Evolutionary conservation across 257 asterid genomes (phyloP), one percentile per base, ranked within the genome.

Genomic region (Echium plantagineum): DNA sequence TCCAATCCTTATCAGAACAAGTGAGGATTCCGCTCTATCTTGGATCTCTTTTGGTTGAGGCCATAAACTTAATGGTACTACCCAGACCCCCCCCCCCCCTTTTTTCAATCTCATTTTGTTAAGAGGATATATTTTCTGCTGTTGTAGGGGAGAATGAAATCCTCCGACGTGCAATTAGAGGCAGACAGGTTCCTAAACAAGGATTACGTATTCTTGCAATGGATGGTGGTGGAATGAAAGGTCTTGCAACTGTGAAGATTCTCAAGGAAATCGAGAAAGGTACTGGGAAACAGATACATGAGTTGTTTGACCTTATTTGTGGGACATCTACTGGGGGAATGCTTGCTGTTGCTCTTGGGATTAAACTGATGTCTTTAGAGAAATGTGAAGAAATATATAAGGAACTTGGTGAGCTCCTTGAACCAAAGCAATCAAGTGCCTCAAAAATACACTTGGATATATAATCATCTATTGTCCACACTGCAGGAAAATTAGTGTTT

Each of bases 221-320:
- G 99, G 99, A 93, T 78, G 99, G 99, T 61, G 99, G 99, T 19
- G 99, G 99, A 78, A 93, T 93, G 99, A 93, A 93, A 80, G 97
- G 99, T 73, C 81, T 93, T 76, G 95, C 94, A 54, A 93, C 99
- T n/a, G 94, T 93, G 65, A 81, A 76, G 80, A 86, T 93, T 78
- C 90, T 93, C 53, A 89, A 74, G 70, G 94, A 86, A 80, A 93
- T 93, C 21, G 99, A 89, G 78, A 89, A 76, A 78, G 83, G 96
- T 52, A 81, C 97, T 65, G 99, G 99, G 71, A 93, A 89, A 78
- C 94, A 81, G 67, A 93, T 93, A 72, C 91, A 93, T 65, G 99
- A 93, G 78, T 86, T 93, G 38, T 93, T 93, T 73, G 99, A 93
- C 79, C 96, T 93, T 74, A 83, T 93, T 55, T 93, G 99, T 81